phyloP scores from a whole-genome alignment of 306 rosid genomes.

The Luffa acutangula region DNA sequence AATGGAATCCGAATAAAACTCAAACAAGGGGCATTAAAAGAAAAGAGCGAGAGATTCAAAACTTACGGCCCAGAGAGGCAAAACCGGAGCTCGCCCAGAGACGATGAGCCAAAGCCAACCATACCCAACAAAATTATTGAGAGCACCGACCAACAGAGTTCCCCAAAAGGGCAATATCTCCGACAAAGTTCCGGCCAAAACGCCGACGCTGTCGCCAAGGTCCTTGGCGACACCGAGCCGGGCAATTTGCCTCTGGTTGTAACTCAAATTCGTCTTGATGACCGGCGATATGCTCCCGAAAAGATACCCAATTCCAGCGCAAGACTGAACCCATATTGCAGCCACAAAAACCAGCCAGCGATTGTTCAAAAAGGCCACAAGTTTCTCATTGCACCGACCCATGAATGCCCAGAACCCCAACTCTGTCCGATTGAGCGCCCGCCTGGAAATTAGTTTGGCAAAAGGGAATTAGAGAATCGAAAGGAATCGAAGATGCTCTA shows the following conservation, averaged over 20 bases:
- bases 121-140: slow-evolving; percentile 59
- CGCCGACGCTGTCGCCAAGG: slow-evolving; percentile 75
- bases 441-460: neutral
- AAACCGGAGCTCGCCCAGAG: slow-evolving; percentile 34
- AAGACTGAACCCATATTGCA: slow-evolving; percentile 96
- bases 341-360: slow-evolving; percentile 90
- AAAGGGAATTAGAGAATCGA: neutral
- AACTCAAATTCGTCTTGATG: slow-evolving; percentile 50
- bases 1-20: slow-evolving; percentile 1
- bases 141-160: slow-evolving; percentile 57
- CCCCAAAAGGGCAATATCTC: slow-evolving; percentile 77
- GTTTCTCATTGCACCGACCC: slow-evolving; percentile 36
- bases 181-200: slow-evolving; percentile 59
- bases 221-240: slow-evolving; percentile 81
- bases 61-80: slow-evolving; percentile 88
- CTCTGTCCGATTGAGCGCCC: neutral
- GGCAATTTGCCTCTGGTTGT: slow-evolving; percentile 66
- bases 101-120: slow-evolving; percentile 82
- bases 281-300: slow-evolving; percentile 85
- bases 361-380: slow-evolving; percentile 31
- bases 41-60: neutral
- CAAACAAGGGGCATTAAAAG: neutral
- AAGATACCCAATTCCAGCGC: slow-evolving; percentile 80
- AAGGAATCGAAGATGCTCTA: neutral
- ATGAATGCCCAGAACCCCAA: slow-evolving; percentile 9